Evolutionary conservation across 2,329 filamentous ascomycete genomes (phyloP).

Genomic region (Penicillium sp.): DNA sequence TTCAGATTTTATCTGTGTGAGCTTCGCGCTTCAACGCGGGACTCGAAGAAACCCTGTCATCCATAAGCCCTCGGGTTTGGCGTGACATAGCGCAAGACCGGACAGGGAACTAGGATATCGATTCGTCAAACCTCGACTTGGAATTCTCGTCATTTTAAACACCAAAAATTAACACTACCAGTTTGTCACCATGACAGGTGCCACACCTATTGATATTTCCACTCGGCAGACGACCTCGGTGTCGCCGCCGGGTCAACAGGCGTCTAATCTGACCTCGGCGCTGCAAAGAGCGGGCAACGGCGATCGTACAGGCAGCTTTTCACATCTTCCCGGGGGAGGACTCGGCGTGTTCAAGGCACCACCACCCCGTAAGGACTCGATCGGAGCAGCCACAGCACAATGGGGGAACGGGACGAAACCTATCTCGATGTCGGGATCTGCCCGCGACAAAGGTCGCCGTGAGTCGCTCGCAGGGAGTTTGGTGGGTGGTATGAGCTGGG

Average conservation of each 20-base stretch:
- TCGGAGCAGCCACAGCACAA: slow-evolving; percentile 52
- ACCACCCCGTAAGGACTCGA: slow-evolving; percentile 55
- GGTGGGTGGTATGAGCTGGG: slow-evolving; percentile 89
- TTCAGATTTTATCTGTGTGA: slow-evolving; percentile 45
- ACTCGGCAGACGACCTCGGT: slow-evolving; percentile 55
- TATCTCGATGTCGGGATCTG: slow-evolving; percentile 57
- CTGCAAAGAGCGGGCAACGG: slow-evolving; percentile 52
- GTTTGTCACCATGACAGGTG: slow-evolving; percentile 52
- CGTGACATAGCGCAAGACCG: slow-evolving; percentile 43
- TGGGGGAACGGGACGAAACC: slow-evolving; percentile 60
- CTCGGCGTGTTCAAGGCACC: slow-evolving; percentile 41
- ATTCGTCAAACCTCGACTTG: slow-evolving; percentile 8
- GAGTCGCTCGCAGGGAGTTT: slow-evolving; percentile 63
- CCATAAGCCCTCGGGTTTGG: slow-evolving; percentile 50
- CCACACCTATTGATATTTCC: slow-evolving; percentile 61
- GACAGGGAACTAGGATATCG: slow-evolving; percentile 40
- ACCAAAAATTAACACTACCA: slow-evolving; percentile 17
- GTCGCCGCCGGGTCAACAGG: slow-evolving; percentile 59
- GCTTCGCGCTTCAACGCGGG: slow-evolving; percentile 53
- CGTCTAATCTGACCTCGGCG: slow-evolving; percentile 63
- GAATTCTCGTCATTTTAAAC: slow-evolving; percentile 31
- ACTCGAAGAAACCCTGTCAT: slow-evolving; percentile 44
- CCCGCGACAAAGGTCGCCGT: slow-evolving; percentile 53
- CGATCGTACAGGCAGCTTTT: slow-evolving; percentile 44
- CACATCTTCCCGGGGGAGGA: slow-evolving; percentile 45